Evolutionary conservation across 2,329 filamentous ascomycete species (phyloP), one percentile per base, ranked within the genome.

Genomic region (Endothia cerciana): DNA sequence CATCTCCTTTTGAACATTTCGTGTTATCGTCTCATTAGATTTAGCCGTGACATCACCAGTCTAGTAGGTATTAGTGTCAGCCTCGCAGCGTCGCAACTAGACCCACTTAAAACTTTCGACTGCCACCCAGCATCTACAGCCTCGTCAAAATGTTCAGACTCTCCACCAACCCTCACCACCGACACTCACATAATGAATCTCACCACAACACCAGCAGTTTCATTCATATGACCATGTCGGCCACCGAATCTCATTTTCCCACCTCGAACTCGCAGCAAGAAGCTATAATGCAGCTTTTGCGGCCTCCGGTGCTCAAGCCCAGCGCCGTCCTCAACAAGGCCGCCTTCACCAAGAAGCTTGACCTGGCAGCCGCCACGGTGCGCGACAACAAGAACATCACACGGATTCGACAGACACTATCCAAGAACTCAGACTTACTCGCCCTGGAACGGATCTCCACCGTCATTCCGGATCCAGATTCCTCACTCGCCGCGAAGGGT

Each of bases 251-350:
- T 53, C 56, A 63, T 17, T 22, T 28, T 11, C 33, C 25, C 17
- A 19, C n/a, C 2, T 41, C 43, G 22, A 22, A 36, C 13, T 22
- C 53, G 40, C 57, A 61, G 61, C 60, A 61, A 38, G 61, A 62
- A 62, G 64, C 58, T 13, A 62, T 28, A 57, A 88, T 87, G 85
- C 81, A 79, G 69, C 74, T 87, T 60, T 92, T 97, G 77, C 88
- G 89, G 70, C 92, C 93, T 57, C 93, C 94, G 30, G 83, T 93
- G 67, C 90, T 94, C 72, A 90, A 91, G 76, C 76, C 90, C 67
- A 91, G 92, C 81, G 89, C 89, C 74, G 85, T 87, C 60, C 87
- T 99, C 69, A 94, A 99, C 80, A 89, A 92, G 71, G 85, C 89
- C 19, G 89, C 96, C 69, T 98, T 98, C 81, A 83, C 86, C 62